Evolutionary conservation across 345 rosid genomes (phyloP).

Genomic region (Camelina hispida): DNA sequence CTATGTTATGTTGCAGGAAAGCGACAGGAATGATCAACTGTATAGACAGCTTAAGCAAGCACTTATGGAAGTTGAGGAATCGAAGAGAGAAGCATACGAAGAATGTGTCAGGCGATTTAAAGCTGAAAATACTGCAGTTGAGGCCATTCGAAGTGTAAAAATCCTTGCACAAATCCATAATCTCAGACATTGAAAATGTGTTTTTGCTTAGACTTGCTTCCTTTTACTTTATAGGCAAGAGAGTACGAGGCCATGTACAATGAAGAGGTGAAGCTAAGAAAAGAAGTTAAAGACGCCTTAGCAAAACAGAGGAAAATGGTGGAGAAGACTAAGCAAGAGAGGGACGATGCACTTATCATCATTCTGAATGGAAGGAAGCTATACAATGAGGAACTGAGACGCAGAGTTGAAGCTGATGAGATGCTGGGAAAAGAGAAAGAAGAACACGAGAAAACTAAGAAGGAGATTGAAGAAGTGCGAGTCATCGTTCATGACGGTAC

Average conservation of each 20-base stretch:
- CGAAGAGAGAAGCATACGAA: conserved; percentile 54
- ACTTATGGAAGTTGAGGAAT: conserved; percentile 48
- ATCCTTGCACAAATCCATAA: conserved; percentile 7
- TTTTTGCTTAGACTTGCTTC: conserved; percentile 2
- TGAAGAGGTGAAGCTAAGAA: conserved; percentile 46
- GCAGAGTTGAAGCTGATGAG: conserved; percentile 49
- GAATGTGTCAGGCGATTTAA: conserved; percentile 52
- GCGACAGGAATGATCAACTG: conserved; percentile 35
- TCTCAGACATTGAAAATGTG: neutral
- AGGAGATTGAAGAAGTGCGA: conserved; percentile 50
- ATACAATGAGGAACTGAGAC: conserved; percentile 49
- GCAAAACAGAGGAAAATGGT: conserved; percentile 40
- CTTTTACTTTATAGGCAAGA: conserved; percentile 45
- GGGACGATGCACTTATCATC: conserved; percentile 50
- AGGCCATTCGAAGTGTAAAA: conserved; percentile 53
- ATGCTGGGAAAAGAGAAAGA: conserved; percentile 43
- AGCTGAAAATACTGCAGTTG: conserved; percentile 52
- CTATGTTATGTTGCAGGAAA: conserved; percentile 46
- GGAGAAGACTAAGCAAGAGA: conserved; percentile 47
- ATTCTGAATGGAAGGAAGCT: conserved; percentile 43
- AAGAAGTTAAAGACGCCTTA: conserved; percentile 44
- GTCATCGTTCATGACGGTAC: conserved; percentile 42
- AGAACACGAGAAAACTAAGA: conserved; percentile 46
- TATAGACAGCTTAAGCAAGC: conserved; percentile 53
- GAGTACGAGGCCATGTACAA: conserved; percentile 48